phyloP scores from a whole-genome alignment of 139 green algal species.

The Chlamydomonas sphaeroides region DNA sequence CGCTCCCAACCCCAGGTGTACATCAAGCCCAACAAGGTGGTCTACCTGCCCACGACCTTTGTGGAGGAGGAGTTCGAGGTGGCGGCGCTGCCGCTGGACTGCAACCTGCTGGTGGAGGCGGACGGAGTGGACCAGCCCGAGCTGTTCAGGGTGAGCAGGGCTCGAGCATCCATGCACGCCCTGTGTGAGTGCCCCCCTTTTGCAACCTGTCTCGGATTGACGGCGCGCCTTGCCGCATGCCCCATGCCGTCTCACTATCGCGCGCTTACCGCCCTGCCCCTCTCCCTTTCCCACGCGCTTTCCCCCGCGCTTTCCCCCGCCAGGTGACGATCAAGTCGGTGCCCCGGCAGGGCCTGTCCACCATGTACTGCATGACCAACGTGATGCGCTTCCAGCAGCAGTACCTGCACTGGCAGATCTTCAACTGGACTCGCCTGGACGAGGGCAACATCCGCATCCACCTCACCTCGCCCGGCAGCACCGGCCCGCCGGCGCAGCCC shows the following conservation, averaged over 20 bases:
- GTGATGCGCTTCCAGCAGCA: conserved; percentile 61
- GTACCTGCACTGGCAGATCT: conserved; percentile 64
- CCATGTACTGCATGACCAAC: conserved; percentile 64
- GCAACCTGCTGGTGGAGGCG: conserved; percentile 50
- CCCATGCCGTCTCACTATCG: too few species aligned
- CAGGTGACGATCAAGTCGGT: conserved; percentile 49
- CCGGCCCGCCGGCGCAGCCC: neutral
- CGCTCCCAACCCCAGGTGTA: conserved; percentile 26
- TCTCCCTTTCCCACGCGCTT: too few species aligned
- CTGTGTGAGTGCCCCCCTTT: too few species aligned
- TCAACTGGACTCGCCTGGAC: conserved; percentile 54
- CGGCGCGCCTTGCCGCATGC: too few species aligned
- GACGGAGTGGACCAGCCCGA: conserved; percentile 24
- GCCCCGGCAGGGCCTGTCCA: conserved; percentile 46
- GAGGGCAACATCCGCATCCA: conserved; percentile 50
- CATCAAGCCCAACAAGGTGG: conserved; percentile 47
- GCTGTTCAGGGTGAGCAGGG: neutral
- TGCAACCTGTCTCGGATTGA: too few species aligned
- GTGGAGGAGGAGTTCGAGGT: conserved; percentile 55
- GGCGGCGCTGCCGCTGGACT: conserved; percentile 45
- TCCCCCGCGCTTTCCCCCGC: neutral
- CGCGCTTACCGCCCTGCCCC: too few species aligned
- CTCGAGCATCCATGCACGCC: too few species aligned
- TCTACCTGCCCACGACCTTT: conserved; percentile 61
- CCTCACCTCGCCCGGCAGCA: conserved; percentile 18